These are phyloP conservation scores for Yamadazyma akitaensis DNA, from an alignment of 805 yeast species.

Conservation along the genomic window DNA sequence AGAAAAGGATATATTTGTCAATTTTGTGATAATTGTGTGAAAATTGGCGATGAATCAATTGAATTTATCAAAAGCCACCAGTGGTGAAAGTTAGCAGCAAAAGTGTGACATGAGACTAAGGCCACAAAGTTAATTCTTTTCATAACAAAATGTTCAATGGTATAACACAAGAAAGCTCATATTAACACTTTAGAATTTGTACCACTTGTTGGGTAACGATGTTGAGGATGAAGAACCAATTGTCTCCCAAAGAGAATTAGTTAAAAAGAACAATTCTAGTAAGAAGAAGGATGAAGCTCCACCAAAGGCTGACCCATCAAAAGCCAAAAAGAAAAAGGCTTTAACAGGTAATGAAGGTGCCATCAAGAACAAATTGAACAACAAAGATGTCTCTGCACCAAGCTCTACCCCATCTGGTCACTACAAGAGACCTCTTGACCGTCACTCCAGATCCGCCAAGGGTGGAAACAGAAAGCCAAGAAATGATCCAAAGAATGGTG, in stretches of 20 bases:
- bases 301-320: conserved; percentile 75
- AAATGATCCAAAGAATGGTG: conserved; percentile 81
- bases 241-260: conserved; percentile 67
- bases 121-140: not conserved
- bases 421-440: conserved; percentile 67
- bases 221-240: conserved; percentile 72
- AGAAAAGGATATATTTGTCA: no score
- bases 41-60: no score
- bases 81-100: not conserved
- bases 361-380: conserved; percentile 66
- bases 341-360: conserved; percentile 90
- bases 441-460: conserved; percentile 82
- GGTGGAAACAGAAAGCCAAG: conserved; percentile 77
- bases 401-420: conserved; percentile 50
- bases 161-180: not conserved
- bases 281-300: conserved; percentile 85
- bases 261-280: conserved; percentile 77
- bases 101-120: not conserved
- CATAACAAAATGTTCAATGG: not conserved
- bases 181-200: conserved; percentile 56
- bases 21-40: no score
- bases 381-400: conserved; percentile 63
- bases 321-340: conserved; percentile 68
- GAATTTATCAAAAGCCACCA: no score
- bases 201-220: conserved; percentile 83